These are phyloP conservation scores for Penicillium egyptiacum DNA, from an alignment of 495 filamentous ascomycete genomes.

Conservation along the genomic window DNA sequence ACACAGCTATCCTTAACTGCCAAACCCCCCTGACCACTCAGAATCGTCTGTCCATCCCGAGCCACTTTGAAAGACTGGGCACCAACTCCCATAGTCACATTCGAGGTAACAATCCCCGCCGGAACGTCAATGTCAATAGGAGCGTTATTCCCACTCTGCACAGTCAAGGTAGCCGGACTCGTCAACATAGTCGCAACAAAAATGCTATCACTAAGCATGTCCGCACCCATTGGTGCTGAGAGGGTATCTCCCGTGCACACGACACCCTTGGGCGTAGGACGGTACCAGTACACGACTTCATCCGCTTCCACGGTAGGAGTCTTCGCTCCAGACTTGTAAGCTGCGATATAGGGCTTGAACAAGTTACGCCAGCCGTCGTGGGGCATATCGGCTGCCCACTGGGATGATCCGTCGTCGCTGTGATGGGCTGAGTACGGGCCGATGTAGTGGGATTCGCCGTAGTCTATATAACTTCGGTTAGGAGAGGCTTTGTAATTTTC, in stretches of 20 bases:
- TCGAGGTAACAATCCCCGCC: slow-evolving; percentile 47
- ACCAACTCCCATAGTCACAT: slow-evolving; percentile 52
- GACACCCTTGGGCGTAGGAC: slow-evolving; percentile 39
- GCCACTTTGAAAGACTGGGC: slow-evolving; percentile 49
- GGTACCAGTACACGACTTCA: slow-evolving; percentile 46
- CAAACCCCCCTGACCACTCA: slow-evolving; percentile 35
- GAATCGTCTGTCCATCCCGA: slow-evolving; percentile 40
- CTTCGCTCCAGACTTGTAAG: slow-evolving; percentile 3
- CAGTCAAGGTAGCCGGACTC: slow-evolving; percentile 42
- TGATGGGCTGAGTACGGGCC: slow-evolving; percentile 47
- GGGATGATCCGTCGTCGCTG: slow-evolving; percentile 55
- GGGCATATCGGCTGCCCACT: slow-evolving; percentile 57
- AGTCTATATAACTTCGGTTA: slow-evolving; percentile 33
- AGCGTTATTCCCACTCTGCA: slow-evolving; percentile 46
- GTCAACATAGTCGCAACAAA: slow-evolving; percentile 56
- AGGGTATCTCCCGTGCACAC: slow-evolving; percentile 19
- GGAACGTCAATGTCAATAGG: slow-evolving; percentile 32
- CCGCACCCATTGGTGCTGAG: slow-evolving; percentile 26
- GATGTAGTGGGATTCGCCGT: slow-evolving; percentile 58
- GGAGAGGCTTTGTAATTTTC: not conserved
- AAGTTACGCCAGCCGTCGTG: slow-evolving; percentile 5
- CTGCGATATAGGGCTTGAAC: slow-evolving; percentile 25
- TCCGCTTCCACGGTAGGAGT: slow-evolving; percentile 23
- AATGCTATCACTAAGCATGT: slow-evolving; percentile 47
- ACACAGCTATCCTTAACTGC: not conserved